Conservation (phyloP, 352 stramenopile genomes). For the Phytopythium vexans region DNA sequence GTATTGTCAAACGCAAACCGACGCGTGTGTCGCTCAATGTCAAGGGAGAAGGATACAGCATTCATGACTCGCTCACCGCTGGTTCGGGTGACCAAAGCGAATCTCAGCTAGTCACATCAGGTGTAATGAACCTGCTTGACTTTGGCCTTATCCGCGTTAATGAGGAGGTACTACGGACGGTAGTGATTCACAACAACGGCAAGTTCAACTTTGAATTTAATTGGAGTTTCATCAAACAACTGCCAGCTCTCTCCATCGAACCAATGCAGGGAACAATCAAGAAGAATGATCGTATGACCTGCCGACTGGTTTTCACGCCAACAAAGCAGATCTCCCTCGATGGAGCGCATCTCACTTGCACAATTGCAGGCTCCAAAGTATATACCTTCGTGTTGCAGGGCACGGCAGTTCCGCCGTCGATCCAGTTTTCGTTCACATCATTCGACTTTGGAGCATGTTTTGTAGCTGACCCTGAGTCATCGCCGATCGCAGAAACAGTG, state of each 20-base stretch:
- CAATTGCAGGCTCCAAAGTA: conserved; percentile 78
- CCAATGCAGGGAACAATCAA: conserved; percentile 83
- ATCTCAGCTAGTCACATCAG: conserved; percentile 20
- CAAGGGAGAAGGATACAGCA: conserved; percentile 93
- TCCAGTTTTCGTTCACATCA: conserved; percentile 88
- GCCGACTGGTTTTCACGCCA: conserved; percentile 74
- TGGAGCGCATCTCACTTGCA: conserved; percentile 65
- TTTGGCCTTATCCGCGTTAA: conserved; percentile 89
- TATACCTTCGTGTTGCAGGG: conserved; percentile 82
- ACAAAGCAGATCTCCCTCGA: conserved; percentile 77
- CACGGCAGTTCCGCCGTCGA: conserved; percentile 69
- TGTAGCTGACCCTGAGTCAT: conserved; percentile 71
- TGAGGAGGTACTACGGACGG: conserved; percentile 52
- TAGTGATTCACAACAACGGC: conserved; percentile 89
- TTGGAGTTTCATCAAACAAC: conserved; percentile 53
- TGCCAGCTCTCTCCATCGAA: conserved; percentile 52
- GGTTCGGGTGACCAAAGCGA: conserved; percentile 41
- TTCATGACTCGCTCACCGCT: conserved; percentile 76
- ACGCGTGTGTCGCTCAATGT: conserved; percentile 91
- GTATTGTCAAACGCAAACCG: conserved; percentile 90
- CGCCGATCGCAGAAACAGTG: conserved; percentile 47
- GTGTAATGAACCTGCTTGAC: conserved; percentile 53
- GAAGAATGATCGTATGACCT: conserved; percentile 82
- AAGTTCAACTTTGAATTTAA: conserved; percentile 97
- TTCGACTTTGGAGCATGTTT: conserved; percentile 93